Evolutionary conservation across 2,329 filamentous ascomycete genomes (phyloP).

Genomic region (Rhinocladiella similis): DNA sequence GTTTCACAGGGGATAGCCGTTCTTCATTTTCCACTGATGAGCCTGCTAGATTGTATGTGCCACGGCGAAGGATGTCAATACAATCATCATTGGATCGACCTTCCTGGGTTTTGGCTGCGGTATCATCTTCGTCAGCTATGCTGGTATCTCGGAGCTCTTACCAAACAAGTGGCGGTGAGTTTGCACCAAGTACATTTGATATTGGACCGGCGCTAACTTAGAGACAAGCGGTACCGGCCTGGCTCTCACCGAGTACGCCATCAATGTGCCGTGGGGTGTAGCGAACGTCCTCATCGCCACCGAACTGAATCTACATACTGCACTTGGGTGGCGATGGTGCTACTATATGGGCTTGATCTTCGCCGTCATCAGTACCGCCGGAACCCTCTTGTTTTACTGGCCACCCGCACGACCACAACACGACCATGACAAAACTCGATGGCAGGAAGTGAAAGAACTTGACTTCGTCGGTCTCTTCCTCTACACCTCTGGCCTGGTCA

Average conservation of each 20-base stretch:
- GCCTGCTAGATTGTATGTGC: conserved; percentile 33
- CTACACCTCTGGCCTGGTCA: conserved; percentile 5
- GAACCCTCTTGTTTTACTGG: conserved; percentile 49
- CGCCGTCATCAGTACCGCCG: conserved; percentile 7
- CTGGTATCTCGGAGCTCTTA: conserved; percentile 39
- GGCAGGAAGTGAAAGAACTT: conserved; percentile 38
- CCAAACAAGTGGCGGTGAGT: conserved; percentile 38
- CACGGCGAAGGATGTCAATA: conserved; percentile 36
- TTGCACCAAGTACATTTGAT: conserved; percentile 33
- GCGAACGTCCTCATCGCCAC: conserved; percentile 37
- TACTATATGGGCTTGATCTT: conserved; percentile 38
- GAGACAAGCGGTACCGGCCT: neutral
- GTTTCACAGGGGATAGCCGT: neutral
- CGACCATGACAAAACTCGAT: conserved; percentile 30
- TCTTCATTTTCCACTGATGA: neutral
- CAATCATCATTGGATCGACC: conserved; percentile 38
- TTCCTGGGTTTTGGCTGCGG: conserved; percentile 37
- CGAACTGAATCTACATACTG: neutral
- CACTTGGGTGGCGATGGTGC: conserved; percentile 47
- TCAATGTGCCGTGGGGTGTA: conserved; percentile 30
- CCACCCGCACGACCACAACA: conserved; percentile 51
- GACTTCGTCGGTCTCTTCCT: conserved; percentile 12
- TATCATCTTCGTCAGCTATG: conserved; percentile 39
- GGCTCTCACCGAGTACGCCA: conserved; percentile 1
- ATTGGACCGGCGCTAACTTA: neutral